Conservation (phyloP, 495 filamentous ascomycete species). For the Xylaria castorea region DNA sequence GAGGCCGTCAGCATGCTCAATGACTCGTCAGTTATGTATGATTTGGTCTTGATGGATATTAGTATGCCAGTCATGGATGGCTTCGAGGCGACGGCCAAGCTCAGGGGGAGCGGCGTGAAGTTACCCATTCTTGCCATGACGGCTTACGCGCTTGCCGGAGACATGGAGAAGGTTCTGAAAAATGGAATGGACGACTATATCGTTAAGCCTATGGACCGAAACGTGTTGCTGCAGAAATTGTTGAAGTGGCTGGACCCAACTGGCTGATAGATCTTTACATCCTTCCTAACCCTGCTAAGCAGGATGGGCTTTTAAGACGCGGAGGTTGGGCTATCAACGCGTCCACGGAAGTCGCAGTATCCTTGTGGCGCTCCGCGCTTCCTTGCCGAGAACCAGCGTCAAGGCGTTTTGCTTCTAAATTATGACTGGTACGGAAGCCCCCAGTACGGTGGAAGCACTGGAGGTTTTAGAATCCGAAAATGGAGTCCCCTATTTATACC, state of each 20-base stretch:
- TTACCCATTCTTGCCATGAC: conserved; percentile 70
- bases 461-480: background rate
- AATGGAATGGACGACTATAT: conserved; percentile 70
- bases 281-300: background rate
- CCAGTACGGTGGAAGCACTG: background rate
- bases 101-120: conserved; percentile 45
- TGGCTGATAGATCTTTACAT: background rate
- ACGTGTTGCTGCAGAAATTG: conserved; percentile 45
- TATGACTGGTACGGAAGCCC: background rate
- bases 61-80: conserved; percentile 60
- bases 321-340: background rate
- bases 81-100: conserved; percentile 46
- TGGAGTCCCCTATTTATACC: background rate
- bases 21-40: conserved; percentile 56
- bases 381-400: background rate
- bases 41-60: conserved; percentile 63
- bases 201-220: conserved; percentile 63
- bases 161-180: conserved; percentile 62
- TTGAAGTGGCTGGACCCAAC: conserved; percentile 51
- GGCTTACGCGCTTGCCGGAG: conserved; percentile 67
- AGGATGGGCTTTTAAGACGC: background rate
- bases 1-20: conserved; percentile 63
- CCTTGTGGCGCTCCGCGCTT: background rate
- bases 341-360: background rate
- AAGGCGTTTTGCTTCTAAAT: background rate